Base-by-base conservation (phyloP, 257 asterid species). In the Buddleja alternifolia region DNA sequence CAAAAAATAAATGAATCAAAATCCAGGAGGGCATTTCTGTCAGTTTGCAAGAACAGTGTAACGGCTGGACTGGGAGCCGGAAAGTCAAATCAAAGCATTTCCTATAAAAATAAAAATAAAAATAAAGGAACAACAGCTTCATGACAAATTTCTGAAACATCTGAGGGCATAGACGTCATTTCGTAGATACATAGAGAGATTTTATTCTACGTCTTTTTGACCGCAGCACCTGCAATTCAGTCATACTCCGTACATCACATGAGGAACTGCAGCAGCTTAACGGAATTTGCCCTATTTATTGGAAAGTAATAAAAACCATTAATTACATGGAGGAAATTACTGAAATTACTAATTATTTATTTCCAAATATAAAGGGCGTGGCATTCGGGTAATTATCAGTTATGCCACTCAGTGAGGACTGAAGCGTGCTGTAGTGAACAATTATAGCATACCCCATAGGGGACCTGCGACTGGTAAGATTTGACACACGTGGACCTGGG, bases 261-360 rank as follows among this genome's bases (percentile, higher is more conserved):
- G 34, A 17, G 5, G 2, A 29, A 44, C n/a, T 1, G 16, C 15
- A 42, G 11, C 44, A 2, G 50, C 17, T 40, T 61, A 63, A 45
- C 56, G 17, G 58, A 63, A 46, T 46, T 24, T 0, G 42, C 14
- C 24, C 45, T 63, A n/a, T 46, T 24, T 29, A 29, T 29, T 23
- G 36, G 37, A 25, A 55, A 12, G 24, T 12, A 24, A 24, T 29
- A 24, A 63, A 15, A 29, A 60, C 20, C 20, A 9, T 29, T 29
- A 53, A 61, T 41, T 60, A n/a, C 10, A 10, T 8, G 75, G 63
- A 55, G 71, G 57, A 67, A 74, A 74, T 60, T 61, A 46, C 42
- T 53, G 9, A 2, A 16, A 6, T 0, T 32, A 64, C n/a, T n/a
- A 3, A 4, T 2, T 21, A 65, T 34, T 36, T 17, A 8, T 14